These are phyloP conservation scores for Bipolaris zeicola DNA, from an alignment of 2,329 filamentous ascomycete genomes.

Conservation along the genomic window DNA sequence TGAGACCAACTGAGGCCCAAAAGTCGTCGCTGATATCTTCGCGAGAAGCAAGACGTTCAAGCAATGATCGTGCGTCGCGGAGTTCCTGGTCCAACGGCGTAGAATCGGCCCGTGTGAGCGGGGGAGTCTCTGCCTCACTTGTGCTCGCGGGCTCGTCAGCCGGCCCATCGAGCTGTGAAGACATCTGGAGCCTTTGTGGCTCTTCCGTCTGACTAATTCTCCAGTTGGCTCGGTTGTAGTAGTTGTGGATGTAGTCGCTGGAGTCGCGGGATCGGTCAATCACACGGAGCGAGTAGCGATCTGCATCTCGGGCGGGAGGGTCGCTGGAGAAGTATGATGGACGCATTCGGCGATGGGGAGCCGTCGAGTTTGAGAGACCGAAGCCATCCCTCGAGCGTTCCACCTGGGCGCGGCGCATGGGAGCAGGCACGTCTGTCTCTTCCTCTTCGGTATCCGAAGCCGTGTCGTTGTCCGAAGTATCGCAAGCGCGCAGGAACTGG, in stretches of 20 bases:
- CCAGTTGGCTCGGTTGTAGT: slow-evolving; percentile 24
- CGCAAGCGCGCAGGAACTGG: slow-evolving; percentile 59
- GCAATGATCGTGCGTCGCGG: slow-evolving; percentile 72
- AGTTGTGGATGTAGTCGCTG: slow-evolving; percentile 36
- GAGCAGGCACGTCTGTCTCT: slow-evolving; percentile 40
- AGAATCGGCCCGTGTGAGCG: slow-evolving; percentile 12
- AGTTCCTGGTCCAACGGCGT: slow-evolving; percentile 51
- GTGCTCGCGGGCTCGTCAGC: slow-evolving; percentile 25
- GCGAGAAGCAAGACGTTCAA: slow-evolving; percentile 70
- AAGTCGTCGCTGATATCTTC: slow-evolving; percentile 82
- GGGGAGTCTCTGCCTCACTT: slow-evolving; percentile 27
- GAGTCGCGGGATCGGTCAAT: slow-evolving; percentile 36
- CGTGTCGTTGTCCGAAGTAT: slow-evolving; percentile 53
- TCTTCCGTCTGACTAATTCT: slow-evolving; percentile 9
- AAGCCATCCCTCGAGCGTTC: slow-evolving; percentile 24
- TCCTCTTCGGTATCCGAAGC: slow-evolving; percentile 60
- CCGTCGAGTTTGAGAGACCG: slow-evolving; percentile 11
- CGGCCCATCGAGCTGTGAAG: slow-evolving; percentile 24
- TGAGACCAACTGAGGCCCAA: slow-evolving; percentile 64
- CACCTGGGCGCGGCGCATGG: slow-evolving; percentile 24
- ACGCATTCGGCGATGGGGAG: slow-evolving; percentile 22
- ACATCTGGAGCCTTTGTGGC: slow-evolving; percentile 11
- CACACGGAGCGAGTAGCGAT: slow-evolving; percentile 37
- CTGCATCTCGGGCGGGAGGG: slow-evolving; percentile 35
- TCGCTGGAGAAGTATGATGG: slow-evolving; percentile 30